Evolutionary conservation across 768 basidiomycete species (phyloP), one percentile per base, ranked within the genome.

Genomic region (Gymnopilus junonius): DNA sequence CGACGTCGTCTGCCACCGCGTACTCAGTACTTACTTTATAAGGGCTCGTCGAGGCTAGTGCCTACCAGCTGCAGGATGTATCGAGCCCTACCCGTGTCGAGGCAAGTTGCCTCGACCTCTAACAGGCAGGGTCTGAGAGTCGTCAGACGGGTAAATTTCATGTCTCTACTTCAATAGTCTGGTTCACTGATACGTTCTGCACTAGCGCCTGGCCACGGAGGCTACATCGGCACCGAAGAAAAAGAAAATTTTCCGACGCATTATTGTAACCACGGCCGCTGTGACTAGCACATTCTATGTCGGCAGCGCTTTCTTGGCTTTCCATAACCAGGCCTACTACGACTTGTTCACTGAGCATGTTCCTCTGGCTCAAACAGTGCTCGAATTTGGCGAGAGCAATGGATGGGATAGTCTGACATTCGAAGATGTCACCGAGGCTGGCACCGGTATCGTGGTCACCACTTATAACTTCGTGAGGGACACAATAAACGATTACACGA

Each of bases 301-400:
- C 62, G 87, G 89, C 55, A 94, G 94, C 75, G 85, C 90, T 8
- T 91, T 92, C 75, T 78, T 88, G 61, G 87, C 93, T 21, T 90
- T 91, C 79, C 85, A 90, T 69, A 88, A 85, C 75, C 90, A 89
- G 67, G 74, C 80, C 2, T 97, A 96, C 80, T 88, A 92, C 72
- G 91, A 96, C 67, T 83, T 97, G 73, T 97, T 97, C 81, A 83
- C 87, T 59, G 86, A 89, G 68, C 81, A 85, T 43, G 87, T 95
- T 58, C 96, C 96, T 2, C 82, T 93, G 39, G 95, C 89, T 29
- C 85, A 90, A 65, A 72, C 84, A 17, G 81, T 96, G 75, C 81
- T 96, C 40, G 90, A 95, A 62, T 94, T 87, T 70, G 92, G 91
- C 10, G 94, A 97, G 70, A 81, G 84, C 29, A 80, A 87, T 60